Conservation (phyloP, 768 basidiomycete species). For the Mycena vulgaris region DNA sequence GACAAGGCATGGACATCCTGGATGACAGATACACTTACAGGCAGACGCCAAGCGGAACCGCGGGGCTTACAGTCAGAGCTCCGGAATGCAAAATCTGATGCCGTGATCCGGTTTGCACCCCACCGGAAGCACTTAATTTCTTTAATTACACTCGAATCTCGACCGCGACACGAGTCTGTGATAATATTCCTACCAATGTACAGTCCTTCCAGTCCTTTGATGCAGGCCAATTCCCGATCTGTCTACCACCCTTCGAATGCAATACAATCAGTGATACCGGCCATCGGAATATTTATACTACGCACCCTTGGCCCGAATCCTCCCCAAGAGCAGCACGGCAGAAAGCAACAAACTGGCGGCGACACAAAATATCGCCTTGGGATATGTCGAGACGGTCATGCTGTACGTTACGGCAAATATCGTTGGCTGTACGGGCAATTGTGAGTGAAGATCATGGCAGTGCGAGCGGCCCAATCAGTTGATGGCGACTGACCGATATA, state of each 20-base stretch:
- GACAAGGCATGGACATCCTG: too few relatives aligned
- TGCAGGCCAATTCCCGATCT: background rate
- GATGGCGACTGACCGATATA: slow-evolving; percentile 60
- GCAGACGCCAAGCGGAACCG: too few relatives aligned
- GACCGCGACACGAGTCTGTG: too few relatives aligned
- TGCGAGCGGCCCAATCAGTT: background rate
- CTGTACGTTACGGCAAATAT: slow-evolving; percentile 80
- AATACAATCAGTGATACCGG: background rate
- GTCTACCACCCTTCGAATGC: slow-evolving; percentile 9
- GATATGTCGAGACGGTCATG: slow-evolving; percentile 72
- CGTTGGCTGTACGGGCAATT: slow-evolving; percentile 63
- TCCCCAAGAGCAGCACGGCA: slow-evolving; percentile 61
- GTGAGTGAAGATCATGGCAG: slow-evolving; percentile 5
- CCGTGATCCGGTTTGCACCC: too few relatives aligned
- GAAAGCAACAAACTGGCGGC: slow-evolving; percentile 69
- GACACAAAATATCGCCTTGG: slow-evolving; percentile 77
- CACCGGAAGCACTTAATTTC: too few relatives aligned
- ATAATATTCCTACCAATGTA: too few relatives aligned
- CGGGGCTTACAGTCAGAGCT: too few relatives aligned
- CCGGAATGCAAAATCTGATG: too few relatives aligned
- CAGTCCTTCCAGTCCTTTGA: background rate
- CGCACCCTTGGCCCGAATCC: slow-evolving; percentile 23
- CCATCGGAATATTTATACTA: background rate
- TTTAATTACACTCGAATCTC: too few relatives aligned
- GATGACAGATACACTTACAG: too few relatives aligned